Percentiles rank a stretch among this genome's conserved stretches.
Evolutionary conservation across 768 basidiomycete species (phyloP).

Genomic region (Tylopilus vinaceipallidus): DNA sequence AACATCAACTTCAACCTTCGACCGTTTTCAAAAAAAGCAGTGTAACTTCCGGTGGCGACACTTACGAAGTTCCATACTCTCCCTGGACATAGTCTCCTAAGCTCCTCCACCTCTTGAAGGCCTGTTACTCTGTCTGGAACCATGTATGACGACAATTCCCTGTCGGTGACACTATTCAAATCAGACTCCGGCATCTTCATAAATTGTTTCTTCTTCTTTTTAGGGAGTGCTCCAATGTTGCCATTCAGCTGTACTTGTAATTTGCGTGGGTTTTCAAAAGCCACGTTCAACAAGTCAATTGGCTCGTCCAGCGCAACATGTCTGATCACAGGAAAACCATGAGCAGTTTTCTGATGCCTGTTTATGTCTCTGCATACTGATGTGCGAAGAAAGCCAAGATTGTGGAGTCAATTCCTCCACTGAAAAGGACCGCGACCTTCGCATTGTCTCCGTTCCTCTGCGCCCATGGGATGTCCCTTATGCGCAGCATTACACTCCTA

Average conservation of each 20-base stretch:
- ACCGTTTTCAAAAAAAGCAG: neutral
- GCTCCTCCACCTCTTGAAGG: constrained; percentile 71
- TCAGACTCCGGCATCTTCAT: constrained; percentile 2
- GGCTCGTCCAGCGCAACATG: constrained; percentile 74
- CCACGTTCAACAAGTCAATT: constrained; percentile 90
- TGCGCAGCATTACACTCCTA: constrained; percentile 63
- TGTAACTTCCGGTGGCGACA: constrained; percentile 2
- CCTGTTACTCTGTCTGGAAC: constrained; percentile 92
- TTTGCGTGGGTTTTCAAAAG: constrained; percentile 93
- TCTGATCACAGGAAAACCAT: constrained; percentile 37
- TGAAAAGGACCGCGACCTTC: constrained; percentile 85
- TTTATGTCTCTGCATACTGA: constrained; percentile 40
- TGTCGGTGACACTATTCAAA: constrained; percentile 2
- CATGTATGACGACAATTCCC: constrained; percentile 46
- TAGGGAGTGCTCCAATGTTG: constrained; percentile 44
- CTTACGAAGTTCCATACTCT: constrained; percentile 87
- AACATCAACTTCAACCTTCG: constrained; percentile 83
- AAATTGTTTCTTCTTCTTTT: constrained; percentile 40
- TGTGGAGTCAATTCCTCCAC: constrained; percentile 94
- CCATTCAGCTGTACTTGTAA: constrained; percentile 47
- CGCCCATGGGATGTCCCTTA: constrained; percentile 64
- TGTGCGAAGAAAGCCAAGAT: constrained; percentile 79
- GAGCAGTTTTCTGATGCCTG: neutral
- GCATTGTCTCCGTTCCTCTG: constrained; percentile 37
- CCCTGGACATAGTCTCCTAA: constrained; percentile 71